Evolutionary conservation across 306 rosid species (phyloP), one percentile per base, ranked within the genome.

Genomic region (Hylodesmum podocarpum): DNA sequence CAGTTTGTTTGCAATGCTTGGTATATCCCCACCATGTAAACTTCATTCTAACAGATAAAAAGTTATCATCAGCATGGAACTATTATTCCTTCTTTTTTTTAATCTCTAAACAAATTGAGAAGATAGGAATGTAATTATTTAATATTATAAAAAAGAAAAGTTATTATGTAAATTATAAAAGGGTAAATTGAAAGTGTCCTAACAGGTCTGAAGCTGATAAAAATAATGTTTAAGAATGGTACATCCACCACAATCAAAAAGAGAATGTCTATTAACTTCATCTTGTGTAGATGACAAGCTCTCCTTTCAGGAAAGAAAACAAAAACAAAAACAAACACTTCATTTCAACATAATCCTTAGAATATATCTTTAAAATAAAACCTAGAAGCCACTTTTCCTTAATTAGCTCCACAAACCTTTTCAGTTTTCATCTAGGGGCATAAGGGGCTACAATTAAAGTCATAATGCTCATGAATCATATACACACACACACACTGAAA

Each of bases 41-140:
- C 24, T 44, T 44, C 28, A 59, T 31, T 61, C 49, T 31, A 27
- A 25, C 61, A 31, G 70, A 62, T 61, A 29, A 8, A 3, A n/a
- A 47, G 63, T 29, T 76, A 50, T 27, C 66, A 27, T 24, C 33
- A 25, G 80, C n/a, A 25, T 13, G 19, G 28, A 50, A 24, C 53
- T 43, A 61, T 36, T 61, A 62, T 64, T 64, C 36, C 9, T 63
- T 49, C 19, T 19, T 5, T 29, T 14, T 37, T 24, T n/a, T 21
- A 11, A 28, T 49, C 55, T 62, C n/a, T 39, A 63, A 49, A 22
- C 36, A 75, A 75, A 65, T 65, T 50, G 59, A 66, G 47, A 21
- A 58, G 67, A 66, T 40, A 54, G 31, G 4, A 16, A 16, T 54
- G 10, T 12, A 77, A 61, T 34, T 37, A 66, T 40, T 53, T 13